Conservation (phyloP, 352 stramenopile genomes). For the Elongisporangium anandrum region DNA sequence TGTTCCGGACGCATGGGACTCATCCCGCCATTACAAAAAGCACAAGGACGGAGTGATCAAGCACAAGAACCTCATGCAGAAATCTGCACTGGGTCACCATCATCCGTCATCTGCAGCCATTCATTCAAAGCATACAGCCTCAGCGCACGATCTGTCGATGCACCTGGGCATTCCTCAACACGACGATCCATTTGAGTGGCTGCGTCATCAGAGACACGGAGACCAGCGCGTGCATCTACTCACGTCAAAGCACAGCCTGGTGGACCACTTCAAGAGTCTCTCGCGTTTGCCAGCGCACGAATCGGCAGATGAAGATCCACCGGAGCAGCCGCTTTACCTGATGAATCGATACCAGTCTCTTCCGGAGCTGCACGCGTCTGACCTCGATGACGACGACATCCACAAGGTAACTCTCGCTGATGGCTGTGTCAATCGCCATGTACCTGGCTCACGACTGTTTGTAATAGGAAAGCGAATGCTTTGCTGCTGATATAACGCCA, state of each 20-base stretch:
- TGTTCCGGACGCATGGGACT: slow-evolving; percentile 43
- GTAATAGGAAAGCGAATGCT: neutral
- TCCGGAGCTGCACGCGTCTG: neutral
- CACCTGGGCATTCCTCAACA: neutral
- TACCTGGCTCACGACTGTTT: too few relatives aligned
- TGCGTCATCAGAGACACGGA: slow-evolving; percentile 37
- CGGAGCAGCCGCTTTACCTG: too few relatives aligned
- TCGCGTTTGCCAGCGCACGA: neutral
- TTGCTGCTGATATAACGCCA: neutral
- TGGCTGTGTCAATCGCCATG: too few relatives aligned
- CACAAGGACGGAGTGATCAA: slow-evolving; percentile 44
- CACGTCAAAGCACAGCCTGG: slow-evolving; percentile 36
- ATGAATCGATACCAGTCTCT: neutral
- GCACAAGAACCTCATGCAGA: neutral
- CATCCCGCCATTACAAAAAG: slow-evolving; percentile 49
- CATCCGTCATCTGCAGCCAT: neutral
- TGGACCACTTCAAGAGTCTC: slow-evolving; percentile 23
- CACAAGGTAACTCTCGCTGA: neutral
- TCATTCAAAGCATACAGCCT: neutral
- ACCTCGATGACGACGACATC: neutral
- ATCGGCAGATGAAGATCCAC: neutral
- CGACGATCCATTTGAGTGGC: slow-evolving; percentile 57
- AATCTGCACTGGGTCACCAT: neutral
- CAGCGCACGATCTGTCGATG: neutral
- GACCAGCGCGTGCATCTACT: slow-evolving; percentile 51